These are phyloP conservation scores for Camellia oleifera DNA, from an alignment of 179 eudicot genomes.

Conservation along the genomic window DNA sequence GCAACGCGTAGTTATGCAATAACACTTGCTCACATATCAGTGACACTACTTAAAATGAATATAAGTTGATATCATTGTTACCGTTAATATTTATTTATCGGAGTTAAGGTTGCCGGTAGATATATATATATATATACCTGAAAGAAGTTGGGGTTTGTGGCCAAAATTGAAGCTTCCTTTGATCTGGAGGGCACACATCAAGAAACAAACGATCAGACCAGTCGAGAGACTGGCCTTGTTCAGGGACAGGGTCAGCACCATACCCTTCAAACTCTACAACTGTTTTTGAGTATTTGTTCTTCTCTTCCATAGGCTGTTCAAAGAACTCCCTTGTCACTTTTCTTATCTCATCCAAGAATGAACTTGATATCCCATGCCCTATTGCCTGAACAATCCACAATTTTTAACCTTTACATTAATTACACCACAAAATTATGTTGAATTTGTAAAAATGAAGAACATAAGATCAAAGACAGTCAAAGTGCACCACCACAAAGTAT, in stretches of 20 bases:
- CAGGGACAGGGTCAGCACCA: constrained; percentile 55
- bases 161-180: constrained; percentile 38
- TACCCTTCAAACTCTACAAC: constrained; percentile 48
- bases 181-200: constrained; percentile 35
- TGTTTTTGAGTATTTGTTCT: constrained; percentile 35
- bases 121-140: constrained; percentile 21
- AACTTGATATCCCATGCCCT: constrained; percentile 49
- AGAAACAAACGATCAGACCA: constrained; percentile 51
- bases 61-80: no score
- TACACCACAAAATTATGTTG: not conserved
- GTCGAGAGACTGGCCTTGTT: constrained; percentile 43
- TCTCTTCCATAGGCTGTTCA: constrained; percentile 47
- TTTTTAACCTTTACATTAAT: no score
- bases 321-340: constrained; percentile 40
- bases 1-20: no score
- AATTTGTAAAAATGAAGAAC: no score
- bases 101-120: no score
- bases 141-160: constrained; percentile 36
- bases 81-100: no score
- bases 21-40: no score
- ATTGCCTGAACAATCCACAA: constrained; percentile 26
- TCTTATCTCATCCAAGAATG: constrained; percentile 38
- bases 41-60: no score
- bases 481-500: no score
- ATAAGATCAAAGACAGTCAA: no score